These are phyloP conservation scores for Yamadazyma membranifaciens DNA, from an alignment of 1,139 yeast species.

Conservation along the genomic window DNA sequence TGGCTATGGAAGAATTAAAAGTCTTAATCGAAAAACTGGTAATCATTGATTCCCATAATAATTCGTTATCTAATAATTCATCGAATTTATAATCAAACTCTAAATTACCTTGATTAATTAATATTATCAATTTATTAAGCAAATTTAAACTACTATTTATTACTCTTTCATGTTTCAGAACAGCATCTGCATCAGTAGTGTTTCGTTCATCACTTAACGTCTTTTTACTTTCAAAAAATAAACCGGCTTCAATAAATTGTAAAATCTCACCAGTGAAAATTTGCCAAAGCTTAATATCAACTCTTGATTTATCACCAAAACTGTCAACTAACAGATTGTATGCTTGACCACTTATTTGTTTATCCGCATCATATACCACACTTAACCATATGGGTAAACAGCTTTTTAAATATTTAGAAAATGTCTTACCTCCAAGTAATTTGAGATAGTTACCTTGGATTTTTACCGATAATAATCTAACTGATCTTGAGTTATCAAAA, in stretches of 20 bases:
- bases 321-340: constrained; percentile 45
- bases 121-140: constrained; percentile 38
- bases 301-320: constrained; percentile 57
- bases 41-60: constrained; percentile 43
- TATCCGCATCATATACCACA: constrained; percentile 70
- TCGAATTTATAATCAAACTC: constrained; percentile 18
- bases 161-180: constrained; percentile 64
- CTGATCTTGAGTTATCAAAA: constrained; percentile 64
- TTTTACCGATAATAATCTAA: constrained; percentile 61
- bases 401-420: constrained; percentile 64
- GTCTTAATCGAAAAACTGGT: constrained; percentile 22
- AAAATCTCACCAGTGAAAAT: constrained; percentile 57
- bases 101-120: constrained; percentile 17
- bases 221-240: constrained; percentile 56
- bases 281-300: constrained; percentile 55
- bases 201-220: constrained; percentile 77
- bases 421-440: constrained; percentile 60
- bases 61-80: constrained; percentile 36
- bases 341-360: constrained; percentile 55
- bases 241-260: constrained; percentile 50
- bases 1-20: constrained; percentile 24
- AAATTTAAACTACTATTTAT: constrained; percentile 52
- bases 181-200: constrained; percentile 64
- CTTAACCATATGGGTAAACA: constrained; percentile 71
- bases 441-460: constrained; percentile 51